Evolutionary conservation across 371 early-diverging fungal species (phyloP), one percentile per base, ranked within the genome.

Genomic region (Haplosporangium sp.): DNA sequence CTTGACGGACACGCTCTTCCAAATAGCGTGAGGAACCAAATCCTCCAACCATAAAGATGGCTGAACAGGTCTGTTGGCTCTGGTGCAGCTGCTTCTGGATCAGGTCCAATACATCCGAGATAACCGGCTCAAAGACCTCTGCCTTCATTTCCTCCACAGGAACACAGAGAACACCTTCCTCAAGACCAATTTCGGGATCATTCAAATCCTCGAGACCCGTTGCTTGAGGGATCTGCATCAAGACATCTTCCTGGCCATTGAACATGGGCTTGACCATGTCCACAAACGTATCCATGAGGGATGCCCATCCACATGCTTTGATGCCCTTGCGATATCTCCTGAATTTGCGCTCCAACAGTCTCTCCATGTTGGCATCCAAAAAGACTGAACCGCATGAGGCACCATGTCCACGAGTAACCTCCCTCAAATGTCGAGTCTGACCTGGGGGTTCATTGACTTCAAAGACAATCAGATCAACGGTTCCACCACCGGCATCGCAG

Each of bases 401-500:
- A 45, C 88, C 88, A 50, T 88, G 86, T 14, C 88, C 88, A 50
- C 83, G 83, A 18, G 88, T 88, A 45, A 84, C 83, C 69, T 88
- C 88, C 45, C 80, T 69, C 47, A 88, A 57, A 40, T 80, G 67
- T 8, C 84, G 73, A 23, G 72, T 46, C 61, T 66, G 59, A 14
- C 68, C 66, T 62, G 71, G 62, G 41, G 74, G 75, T 60, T 80
- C 82, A 55, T 43, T 64, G 18, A 82, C 74, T 59, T 74, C 80
- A 63, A 79, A 82, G 10, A 80, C 83, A 62, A 85, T 87, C 63
- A 89, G 60, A 82, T 89, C 89, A 8, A 89, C 88, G 2, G 89
- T 89, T 63, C 89, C 89, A 74, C 89, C 89, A 79, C 89, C 89
- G 40, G 88, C 88, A 79, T 89, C 89, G 65, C 87, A 86, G 59